Percentiles rank a stretch among this genome's conserved stretches.
These are phyloP conservation scores for Alternaria brassicae DNA, from an alignment of 2,329 filamentous ascomycete genomes.

Conservation along the genomic window DNA sequence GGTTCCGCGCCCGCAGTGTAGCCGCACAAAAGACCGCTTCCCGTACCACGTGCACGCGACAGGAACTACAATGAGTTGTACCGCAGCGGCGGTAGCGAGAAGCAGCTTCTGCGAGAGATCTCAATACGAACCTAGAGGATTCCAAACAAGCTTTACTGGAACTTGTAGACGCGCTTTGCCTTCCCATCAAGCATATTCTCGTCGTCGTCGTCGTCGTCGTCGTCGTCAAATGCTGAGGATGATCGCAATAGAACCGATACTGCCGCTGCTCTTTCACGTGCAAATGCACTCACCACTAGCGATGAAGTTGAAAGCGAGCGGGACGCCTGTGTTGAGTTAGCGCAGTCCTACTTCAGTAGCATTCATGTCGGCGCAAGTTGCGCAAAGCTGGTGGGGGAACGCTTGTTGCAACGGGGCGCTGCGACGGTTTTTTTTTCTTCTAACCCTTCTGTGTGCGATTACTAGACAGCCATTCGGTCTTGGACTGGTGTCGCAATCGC, in stretches of 20 bases:
- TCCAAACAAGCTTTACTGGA: constrained; percentile 22
- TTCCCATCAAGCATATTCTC: background rate
- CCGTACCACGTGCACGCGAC: constrained; percentile 7
- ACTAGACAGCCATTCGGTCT: constrained; percentile 74
- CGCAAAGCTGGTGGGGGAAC: constrained; percentile 6
- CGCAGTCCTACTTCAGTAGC: background rate
- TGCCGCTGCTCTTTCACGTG: constrained; percentile 64
- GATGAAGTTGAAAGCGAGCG: constrained; percentile 87
- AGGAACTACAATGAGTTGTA: background rate
- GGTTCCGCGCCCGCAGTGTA: constrained; percentile 87
- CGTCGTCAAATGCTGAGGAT: background rate
- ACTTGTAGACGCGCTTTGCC: constrained; percentile 22
- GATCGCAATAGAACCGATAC: constrained; percentile 58
- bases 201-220: background rate
- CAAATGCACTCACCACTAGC: constrained; percentile 80
- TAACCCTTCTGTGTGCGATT: constrained; percentile 85
- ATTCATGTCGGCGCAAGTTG: background rate
- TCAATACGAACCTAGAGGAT: constrained; percentile 51
- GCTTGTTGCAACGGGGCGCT: constrained; percentile 10
- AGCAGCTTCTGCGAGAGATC: constrained; percentile 44
- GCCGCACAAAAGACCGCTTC: constrained; percentile 53
- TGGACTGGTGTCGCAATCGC: constrained; percentile 67
- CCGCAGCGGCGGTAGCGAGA: constrained; percentile 12
- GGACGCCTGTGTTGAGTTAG: constrained; percentile 65
- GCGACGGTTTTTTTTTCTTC: constrained; percentile 27